Evolutionary conservation across 805 yeast species (phyloP).

Genomic region (Metschnikowia noctiluminum): DNA sequence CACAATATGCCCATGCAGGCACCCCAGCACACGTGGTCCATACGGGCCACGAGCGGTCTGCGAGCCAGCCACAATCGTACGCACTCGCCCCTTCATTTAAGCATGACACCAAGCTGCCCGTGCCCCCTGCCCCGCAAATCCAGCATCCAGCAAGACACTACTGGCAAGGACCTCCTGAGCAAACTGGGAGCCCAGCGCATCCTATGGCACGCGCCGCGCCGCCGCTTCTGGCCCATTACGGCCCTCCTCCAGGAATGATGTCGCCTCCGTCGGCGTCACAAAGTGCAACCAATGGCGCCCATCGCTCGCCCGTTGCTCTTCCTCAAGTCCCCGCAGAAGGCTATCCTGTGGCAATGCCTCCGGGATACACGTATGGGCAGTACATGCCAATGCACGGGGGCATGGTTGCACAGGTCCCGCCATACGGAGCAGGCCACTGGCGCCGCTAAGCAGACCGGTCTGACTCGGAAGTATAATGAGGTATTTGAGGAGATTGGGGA

Average conservation of each 20-base stretch:
- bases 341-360: slow-evolving; percentile 23
- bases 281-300: slow-evolving; percentile 12
- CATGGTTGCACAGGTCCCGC: slow-evolving; percentile 24
- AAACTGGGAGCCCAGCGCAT: slow-evolving; percentile 22
- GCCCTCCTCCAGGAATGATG: slow-evolving; percentile 16
- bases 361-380: slow-evolving; percentile 38
- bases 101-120: slow-evolving; percentile 19
- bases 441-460: slow-evolving; percentile 4
- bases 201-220: slow-evolving; percentile 14
- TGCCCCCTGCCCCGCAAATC: slow-evolving; percentile 21
- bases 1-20: slow-evolving; percentile 7
- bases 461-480: no score
- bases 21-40: slow-evolving; percentile 2
- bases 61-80: slow-evolving; percentile 8
- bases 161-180: slow-evolving; percentile 20
- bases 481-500: no score
- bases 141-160: slow-evolving; percentile 28
- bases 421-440: slow-evolving; percentile 18
- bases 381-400: slow-evolving; percentile 35
- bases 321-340: slow-evolving; percentile 15
- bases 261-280: slow-evolving; percentile 14
- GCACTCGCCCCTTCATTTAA: slow-evolving; percentile 11
- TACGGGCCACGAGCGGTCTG: not conserved
- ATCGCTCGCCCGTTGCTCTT: slow-evolving; percentile 15
- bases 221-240: slow-evolving; percentile 13